Base-by-base conservation (phyloP, 176 grass and related monocot species). In the Rhynchospora tenuis region DNA sequence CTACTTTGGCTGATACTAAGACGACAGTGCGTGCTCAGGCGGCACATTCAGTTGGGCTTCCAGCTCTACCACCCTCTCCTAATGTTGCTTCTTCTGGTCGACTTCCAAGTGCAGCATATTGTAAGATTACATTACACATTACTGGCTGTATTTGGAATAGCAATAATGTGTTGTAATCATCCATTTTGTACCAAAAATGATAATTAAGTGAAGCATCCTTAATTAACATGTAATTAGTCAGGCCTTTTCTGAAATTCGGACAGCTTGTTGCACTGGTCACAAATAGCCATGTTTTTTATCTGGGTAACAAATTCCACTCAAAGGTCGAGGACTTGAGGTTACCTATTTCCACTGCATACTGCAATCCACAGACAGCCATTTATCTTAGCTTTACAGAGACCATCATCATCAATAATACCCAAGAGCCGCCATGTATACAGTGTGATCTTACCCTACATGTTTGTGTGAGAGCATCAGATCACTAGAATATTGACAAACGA, bases 71-170 rank as follows among this genome's bases (percentile, higher is more conserved):
- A 47, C 79, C 87, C 0, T 45, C 83, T 67, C 84, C 89, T 4
- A 81, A 82, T 66, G 79, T 93, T 59, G 54, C 92, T 15, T 90
- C 89, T 16, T 85, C 86, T 0, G 88, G 86, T 38, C 90, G 82
- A 85, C 57, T 86, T 31, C 95, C 86, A 4, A 75, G 26, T 81
- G 73, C 89, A 4, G 86, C 92, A 33, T 90, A 87, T 60, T 90
- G 95, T 98, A 79, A 93, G 92, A 58, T 69, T 23, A 26, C 23
- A 46, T 19, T 85, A 56, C 28, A 20, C 51, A 50, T 75, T 19
- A 29, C 16, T 42, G 22, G 19, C n/a, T 22, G 19, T 75, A n/a
- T 50, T 50, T 73, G 69, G 45, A 73, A 73, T 73, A 26, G 3
- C 20, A 24, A 45, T 4, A 12, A 26, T 73, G 22, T 71, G 22